These are phyloP conservation scores for Coprinopsis marcescibilis DNA, from an alignment of 768 basidiomycete genomes.

Conservation along the genomic window DNA sequence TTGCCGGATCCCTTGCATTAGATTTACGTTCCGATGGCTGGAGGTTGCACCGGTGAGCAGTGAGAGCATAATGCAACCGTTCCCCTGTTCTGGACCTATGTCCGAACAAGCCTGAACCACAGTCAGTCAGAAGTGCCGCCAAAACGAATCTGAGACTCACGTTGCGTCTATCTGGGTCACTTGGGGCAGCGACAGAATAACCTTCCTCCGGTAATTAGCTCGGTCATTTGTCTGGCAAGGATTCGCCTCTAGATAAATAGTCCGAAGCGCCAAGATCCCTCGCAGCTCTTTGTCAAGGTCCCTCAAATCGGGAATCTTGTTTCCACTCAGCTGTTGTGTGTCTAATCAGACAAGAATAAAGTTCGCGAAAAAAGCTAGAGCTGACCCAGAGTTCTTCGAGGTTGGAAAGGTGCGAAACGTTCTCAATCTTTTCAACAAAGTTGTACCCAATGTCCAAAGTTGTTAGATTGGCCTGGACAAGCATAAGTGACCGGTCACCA, in stretches of 20 bases:
- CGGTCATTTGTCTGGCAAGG: slow-evolving; percentile 82
- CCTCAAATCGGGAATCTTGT: slow-evolving; percentile 68
- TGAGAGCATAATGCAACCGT: no score
- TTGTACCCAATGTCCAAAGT: slow-evolving; percentile 90
- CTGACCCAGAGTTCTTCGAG: slow-evolving; percentile 96
- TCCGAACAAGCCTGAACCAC: neutral
- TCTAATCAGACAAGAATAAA: neutral
- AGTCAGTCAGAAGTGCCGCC: neutral
- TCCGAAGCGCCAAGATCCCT: slow-evolving; percentile 59
- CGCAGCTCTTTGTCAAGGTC: slow-evolving; percentile 64
- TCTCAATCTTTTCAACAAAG: slow-evolving; percentile 73
- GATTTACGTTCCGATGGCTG: no score
- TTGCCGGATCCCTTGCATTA: no score
- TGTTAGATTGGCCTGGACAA: slow-evolving; percentile 52
- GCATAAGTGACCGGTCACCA: neutral
- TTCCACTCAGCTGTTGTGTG: slow-evolving; percentile 69
- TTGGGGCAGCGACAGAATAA: slow-evolving; percentile 84
- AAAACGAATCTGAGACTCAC: slow-evolving; percentile 46
- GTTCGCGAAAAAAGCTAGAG: slow-evolving; percentile 3
- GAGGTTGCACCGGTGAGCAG: no score
- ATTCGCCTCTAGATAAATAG: slow-evolving; percentile 93
- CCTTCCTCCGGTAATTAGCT: slow-evolving; percentile 78
- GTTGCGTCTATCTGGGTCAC: slow-evolving; percentile 94
- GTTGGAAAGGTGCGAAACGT: slow-evolving; percentile 64
- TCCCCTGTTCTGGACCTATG: neutral